Base-by-base conservation (phyloP, 192 early-diverging fungal species). In the Cetraspora pellucida region DNA sequence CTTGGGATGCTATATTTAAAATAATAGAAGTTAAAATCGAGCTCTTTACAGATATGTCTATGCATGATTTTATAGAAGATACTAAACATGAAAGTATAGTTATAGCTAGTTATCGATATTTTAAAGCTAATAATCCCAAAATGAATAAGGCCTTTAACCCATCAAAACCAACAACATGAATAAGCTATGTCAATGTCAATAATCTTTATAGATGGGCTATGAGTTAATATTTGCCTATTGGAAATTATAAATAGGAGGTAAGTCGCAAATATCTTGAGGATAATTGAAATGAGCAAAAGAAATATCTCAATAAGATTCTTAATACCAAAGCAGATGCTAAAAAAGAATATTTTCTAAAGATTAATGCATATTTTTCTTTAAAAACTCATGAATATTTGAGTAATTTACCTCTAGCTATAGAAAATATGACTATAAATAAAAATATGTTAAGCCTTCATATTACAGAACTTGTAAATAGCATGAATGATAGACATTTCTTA, bases 161-260 rank as follows among this genome's bases (percentile, higher is more conserved):
- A 47, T 43, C 65, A 11, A 37, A 67, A 67, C 44, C 65, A 16
- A 43, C 50, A 19, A 45, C 65, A 17, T 67, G 65, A 31, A 67
- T 52, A 17, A 17, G 14, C 11, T 52, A 52, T 52, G 50, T 52
- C 50, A 9, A 52, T 19, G 50, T 9, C 10, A 67, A 31, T 67
- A 67, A 67, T 67, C 23, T 67, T n/a, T 67, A 67, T 47, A 31
- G 65, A 1, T 67, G 65, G 43, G 44, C 44, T 46, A 67, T 67
- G 65, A 67, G 65, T 46, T 31, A 67, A 16, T 67, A 37, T 27
- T 23, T 67, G 13, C 65, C 65, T 67, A 67, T 67, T 47, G 31
- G 65, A 19, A 47, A 27, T 19, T 67, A 67, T 67, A 31, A 67
- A 67, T 67, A 31, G 65, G 65, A 46, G 19, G 65, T 17, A 45